A percentile compares a stretch with the other conserved stretches of the same genome.
Conservation (phyloP, 2,329 filamentous ascomycete species). For the Cercospora zeae-maydis region DNA sequence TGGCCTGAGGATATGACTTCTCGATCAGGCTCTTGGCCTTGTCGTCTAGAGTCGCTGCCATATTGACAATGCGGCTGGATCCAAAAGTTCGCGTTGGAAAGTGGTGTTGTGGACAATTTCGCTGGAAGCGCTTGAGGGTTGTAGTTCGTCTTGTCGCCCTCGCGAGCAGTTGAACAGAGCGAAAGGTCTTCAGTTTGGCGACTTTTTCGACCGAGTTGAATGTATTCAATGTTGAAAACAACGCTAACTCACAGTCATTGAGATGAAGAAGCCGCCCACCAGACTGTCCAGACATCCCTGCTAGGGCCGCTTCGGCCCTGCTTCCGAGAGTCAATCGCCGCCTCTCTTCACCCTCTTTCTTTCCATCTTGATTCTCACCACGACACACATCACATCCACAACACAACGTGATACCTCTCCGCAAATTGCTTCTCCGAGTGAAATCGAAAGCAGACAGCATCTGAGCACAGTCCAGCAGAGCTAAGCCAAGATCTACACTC, state of each 20-base stretch:
- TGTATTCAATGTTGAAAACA: neutral
- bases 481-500: no score
- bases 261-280: neutral
- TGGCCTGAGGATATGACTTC: slow-evolving; percentile 36
- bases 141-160: slow-evolving; percentile 17
- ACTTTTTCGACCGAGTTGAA: neutral
- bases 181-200: slow-evolving; percentile 30
- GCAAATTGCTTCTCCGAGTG: no score
- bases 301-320: neutral
- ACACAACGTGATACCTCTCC: no score
- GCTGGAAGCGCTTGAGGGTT: neutral
- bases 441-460: no score
- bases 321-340: neutral
- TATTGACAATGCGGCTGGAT: slow-evolving; percentile 20
- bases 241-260: neutral
- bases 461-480: no score
- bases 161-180: slow-evolving; percentile 23
- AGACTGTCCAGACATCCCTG: neutral
- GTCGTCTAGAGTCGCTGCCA: slow-evolving; percentile 35
- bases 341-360: no score
- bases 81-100: neutral
- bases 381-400: no score
- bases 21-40: slow-evolving; percentile 33
- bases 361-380: no score
- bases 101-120: neutral